Evolutionary conservation across 164 flowering plant species (phyloP).

Genomic region (Piper longum): DNA sequence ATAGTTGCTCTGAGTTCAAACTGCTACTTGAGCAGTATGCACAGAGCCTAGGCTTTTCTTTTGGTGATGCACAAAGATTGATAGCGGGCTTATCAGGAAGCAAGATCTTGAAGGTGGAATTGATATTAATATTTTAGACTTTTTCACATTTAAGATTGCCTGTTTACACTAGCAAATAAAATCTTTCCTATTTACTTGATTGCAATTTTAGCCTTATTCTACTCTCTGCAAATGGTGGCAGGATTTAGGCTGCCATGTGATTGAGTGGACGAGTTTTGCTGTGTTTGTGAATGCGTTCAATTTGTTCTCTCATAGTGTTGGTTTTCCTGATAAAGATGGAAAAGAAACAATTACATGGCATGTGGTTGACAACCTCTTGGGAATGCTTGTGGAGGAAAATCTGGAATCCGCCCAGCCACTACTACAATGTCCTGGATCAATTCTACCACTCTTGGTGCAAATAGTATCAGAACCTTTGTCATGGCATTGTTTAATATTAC

Average conservation of each 20-base stretch:
- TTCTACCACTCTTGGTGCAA: conserved; percentile 34
- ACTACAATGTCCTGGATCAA: conserved; percentile 24
- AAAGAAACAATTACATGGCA: conserved; percentile 23
- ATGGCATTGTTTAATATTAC: conserved; percentile 72
- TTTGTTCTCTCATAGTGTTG: conserved; percentile 29
- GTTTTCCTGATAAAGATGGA: conserved; percentile 14
- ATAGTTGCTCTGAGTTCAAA: conserved; percentile 36
- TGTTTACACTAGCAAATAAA: background rate
- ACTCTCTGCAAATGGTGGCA: conserved; percentile 14
- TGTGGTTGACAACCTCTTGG: conserved; percentile 35
- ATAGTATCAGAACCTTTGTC: conserved; percentile 69
- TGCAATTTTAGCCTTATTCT: background rate
- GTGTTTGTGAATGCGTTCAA: conserved; percentile 74
- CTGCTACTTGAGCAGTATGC: conserved; percentile 62
- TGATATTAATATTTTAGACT: background rate
- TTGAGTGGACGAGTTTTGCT: conserved; percentile 79
- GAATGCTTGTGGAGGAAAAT: conserved; percentile 28
- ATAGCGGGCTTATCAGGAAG: conserved; percentile 32
- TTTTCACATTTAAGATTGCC: too few species aligned
- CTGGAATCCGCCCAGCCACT: conserved; percentile 23
- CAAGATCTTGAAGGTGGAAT: conserved; percentile 34
- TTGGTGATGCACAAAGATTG: conserved; percentile 41
- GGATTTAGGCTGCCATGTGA: conserved; percentile 30
- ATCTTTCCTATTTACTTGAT: background rate
- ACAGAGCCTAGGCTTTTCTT: conserved; percentile 43